phyloP scores from a whole-genome alignment of 345 rosid species.

The Eucalyptus grandis region DNA sequence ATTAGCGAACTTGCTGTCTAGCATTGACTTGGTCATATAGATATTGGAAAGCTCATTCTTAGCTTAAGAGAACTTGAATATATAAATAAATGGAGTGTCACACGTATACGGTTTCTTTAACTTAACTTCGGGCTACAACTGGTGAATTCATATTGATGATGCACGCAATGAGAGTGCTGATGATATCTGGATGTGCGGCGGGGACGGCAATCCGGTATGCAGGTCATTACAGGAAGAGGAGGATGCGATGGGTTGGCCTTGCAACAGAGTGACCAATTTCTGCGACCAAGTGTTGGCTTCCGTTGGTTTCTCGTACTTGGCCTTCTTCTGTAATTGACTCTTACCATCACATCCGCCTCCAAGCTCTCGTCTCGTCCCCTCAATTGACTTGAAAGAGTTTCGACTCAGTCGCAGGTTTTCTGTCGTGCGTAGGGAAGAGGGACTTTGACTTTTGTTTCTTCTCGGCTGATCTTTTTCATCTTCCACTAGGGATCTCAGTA shows the following conservation, averaged over 20 bases:
- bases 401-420: not conserved
- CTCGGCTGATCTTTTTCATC: too few relatives aligned
- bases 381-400: not conserved
- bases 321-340: not conserved
- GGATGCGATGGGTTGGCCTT: not conserved
- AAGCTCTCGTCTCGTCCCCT: not conserved
- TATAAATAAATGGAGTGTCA: too few relatives aligned
- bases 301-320: not conserved
- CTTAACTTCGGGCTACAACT: too few relatives aligned
- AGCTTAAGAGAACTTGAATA: too few relatives aligned
- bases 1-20: too few relatives aligned
- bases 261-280: not conserved
- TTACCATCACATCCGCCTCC: not conserved
- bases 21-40: too few relatives aligned
- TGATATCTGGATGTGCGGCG: not conserved
- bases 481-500: too few relatives aligned
- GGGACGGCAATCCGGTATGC: not conserved
- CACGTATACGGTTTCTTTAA: too few relatives aligned
- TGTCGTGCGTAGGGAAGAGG: too few relatives aligned
- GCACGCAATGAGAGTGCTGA: not conserved
- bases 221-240: not conserved
- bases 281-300: not conserved
- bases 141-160: not conserved
- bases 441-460: too few relatives aligned
- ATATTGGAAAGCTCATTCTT: too few relatives aligned